Base-by-base conservation (phyloP, 2,329 filamentous ascomycete genomes). In the Trichoderma polysporum region DNA sequence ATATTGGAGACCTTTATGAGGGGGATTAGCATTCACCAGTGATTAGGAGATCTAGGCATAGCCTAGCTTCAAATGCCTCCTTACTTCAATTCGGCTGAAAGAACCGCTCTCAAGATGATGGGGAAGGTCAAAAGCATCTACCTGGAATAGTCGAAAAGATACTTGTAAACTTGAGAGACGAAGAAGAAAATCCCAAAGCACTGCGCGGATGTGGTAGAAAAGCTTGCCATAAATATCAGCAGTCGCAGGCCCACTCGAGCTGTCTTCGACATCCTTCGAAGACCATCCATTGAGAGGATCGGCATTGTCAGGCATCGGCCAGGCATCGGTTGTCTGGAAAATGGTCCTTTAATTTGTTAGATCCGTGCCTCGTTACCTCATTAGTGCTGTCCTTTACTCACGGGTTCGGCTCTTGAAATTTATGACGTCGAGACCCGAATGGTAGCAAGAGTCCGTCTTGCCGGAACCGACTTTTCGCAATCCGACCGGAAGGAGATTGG, bases 191-290 rank as follows among this genome's bases (percentile, higher is more conserved):
- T 19, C n/a, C 3, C 29, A 10, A 2, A 58, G 15, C 9, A 10
- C 1, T 0, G 17, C 17, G 5, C 22, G 53, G 27, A 66, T n/a
- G 41, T 52, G 15, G 2, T 41, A 59, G 49, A 35, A 66, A 3
- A 66, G 53, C 10, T 66, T 66, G 22, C 63, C 63, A 15, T 66
- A 66, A 1, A 59, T 41, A 13, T 66, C 63, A 27, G 63, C 27
- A 22, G 54, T n/a, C 10, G 63, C 54, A 31, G 54, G 12, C 2
- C 54, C 27, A 3, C 29, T 37, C 0, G 63, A 33, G 2, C 4
- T 47, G 17, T 33, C 33, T 5, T 19, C n/a, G 19, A 66, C 47
- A 1, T 66, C 63, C 10, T 29, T 22, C 10, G 17, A 13, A 2
- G 31, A 22, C 63, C 63, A 66, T 17, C 54, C 63, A 0, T 35